A percentile compares a stretch with the other conserved stretches of the same genome.
These are phyloP conservation scores for Nemania serpens DNA, from an alignment of 2,329 filamentous ascomycete species.

Conservation along the genomic window DNA sequence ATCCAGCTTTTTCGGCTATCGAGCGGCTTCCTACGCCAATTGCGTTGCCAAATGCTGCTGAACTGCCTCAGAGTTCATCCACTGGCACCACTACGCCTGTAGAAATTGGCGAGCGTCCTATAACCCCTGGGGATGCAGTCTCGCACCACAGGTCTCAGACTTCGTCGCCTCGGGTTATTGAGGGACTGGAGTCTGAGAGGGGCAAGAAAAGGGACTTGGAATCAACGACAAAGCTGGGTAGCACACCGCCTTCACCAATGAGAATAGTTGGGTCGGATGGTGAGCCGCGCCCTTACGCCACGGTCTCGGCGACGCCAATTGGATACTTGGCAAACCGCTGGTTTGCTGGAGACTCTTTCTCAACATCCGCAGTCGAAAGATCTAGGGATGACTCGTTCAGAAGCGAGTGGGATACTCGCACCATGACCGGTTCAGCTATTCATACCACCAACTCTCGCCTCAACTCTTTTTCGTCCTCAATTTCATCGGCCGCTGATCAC, in stretches of 20 bases:
- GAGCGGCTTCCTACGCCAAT: constrained; percentile 41
- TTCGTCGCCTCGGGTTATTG: constrained; percentile 31
- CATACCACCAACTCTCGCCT: constrained; percentile 40
- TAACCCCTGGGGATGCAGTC: constrained; percentile 29
- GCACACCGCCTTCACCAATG: constrained; percentile 34
- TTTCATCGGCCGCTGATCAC: constrained; percentile 45
- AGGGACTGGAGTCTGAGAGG: constrained; percentile 1
- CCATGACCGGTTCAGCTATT: constrained; percentile 2
- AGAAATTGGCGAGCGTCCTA: constrained; percentile 27
- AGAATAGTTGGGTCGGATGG: constrained; percentile 29
- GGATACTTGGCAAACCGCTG: constrained; percentile 62
- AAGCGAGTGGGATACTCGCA: constrained; percentile 43
- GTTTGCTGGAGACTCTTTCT: constrained; percentile 58
- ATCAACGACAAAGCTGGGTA: constrained; percentile 22
- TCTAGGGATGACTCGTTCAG: constrained; percentile 51
- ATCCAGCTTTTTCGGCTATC: constrained; percentile 41
- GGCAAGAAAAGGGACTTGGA: constrained; percentile 24
- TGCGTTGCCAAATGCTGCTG: constrained; percentile 25
- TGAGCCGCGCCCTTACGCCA: constrained; percentile 39
- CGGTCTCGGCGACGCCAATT: constrained; percentile 50
- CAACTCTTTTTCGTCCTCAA: constrained; percentile 51
- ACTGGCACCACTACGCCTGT: constrained; percentile 23
- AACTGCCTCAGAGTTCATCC: constrained; percentile 25
- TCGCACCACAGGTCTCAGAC: constrained; percentile 30
- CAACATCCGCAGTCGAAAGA: constrained; percentile 50